Conservation (phyloP, 495 filamentous ascomycete species). For the Penicilliopsis zonata region DNA sequence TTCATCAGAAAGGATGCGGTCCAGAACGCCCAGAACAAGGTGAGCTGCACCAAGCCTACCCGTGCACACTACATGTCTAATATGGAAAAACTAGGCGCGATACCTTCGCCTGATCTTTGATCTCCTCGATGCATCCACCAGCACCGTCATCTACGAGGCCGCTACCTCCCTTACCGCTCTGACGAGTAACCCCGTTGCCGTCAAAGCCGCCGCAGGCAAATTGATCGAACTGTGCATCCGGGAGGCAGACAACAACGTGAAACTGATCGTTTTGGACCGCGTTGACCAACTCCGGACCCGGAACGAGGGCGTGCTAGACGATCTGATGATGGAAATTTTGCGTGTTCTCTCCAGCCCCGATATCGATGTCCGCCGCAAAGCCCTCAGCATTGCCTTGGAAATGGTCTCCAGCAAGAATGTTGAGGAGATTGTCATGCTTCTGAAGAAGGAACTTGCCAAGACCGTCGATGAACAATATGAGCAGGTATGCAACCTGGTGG, state of each 20-base stretch:
- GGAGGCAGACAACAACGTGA: slow-evolving; percentile 98
- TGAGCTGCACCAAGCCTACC: slow-evolving; percentile 17
- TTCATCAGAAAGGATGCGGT: slow-evolving; percentile 98
- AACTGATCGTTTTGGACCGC: slow-evolving; percentile 91
- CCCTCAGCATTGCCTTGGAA: slow-evolving; percentile 80
- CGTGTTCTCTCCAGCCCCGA: slow-evolving; percentile 94
- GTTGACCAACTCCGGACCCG: slow-evolving; percentile 84
- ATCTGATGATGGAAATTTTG: slow-evolving; percentile 95
- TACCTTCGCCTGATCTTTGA: slow-evolving; percentile 96
- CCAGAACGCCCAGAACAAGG: slow-evolving; percentile 88
- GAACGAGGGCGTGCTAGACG: slow-evolving; percentile 89
- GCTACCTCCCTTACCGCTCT: slow-evolving; percentile 94
- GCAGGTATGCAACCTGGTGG: slow-evolving; percentile 40
- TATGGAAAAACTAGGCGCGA: slow-evolving; percentile 61
- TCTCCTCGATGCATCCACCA: slow-evolving; percentile 81
- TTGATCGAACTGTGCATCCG: slow-evolving; percentile 95
- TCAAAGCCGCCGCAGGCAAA: slow-evolving; percentile 91
- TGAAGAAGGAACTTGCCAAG: slow-evolving; percentile 96
- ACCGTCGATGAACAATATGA: slow-evolving; percentile 98
- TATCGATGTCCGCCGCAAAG: slow-evolving; percentile 90
- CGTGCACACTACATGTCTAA: too few species aligned
- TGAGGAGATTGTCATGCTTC: slow-evolving; percentile 87
- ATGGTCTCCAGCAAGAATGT: slow-evolving; percentile 99
- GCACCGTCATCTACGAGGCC: slow-evolving; percentile 95
- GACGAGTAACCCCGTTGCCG: slow-evolving; percentile 92